Evolutionary conservation across 2,329 filamentous ascomycete genomes (phyloP), one percentile per base, ranked within the genome.

Genomic region (Xylariaceae sp.): DNA sequence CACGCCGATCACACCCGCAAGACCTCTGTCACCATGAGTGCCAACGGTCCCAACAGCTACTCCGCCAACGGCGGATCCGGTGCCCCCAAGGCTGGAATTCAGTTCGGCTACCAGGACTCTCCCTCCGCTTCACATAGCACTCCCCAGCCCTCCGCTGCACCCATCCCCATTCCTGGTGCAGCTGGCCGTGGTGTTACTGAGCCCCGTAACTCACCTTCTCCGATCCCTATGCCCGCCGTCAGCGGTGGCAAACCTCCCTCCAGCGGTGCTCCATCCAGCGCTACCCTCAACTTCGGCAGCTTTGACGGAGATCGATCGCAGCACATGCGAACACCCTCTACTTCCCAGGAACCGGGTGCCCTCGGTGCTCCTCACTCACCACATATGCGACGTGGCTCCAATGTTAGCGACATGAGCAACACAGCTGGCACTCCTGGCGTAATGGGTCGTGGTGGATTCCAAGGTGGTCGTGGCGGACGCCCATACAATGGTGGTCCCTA

Each of bases 11-110:
- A 97, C 76, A 81, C 79, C 68, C 84, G 90, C 69, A 96, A 96
- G 75, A 85, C 86, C 59, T 96, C 93, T 16, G 88, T 96, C 66
- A 96, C 92, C 65, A 96, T 97, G 77, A 91, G 84, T 71, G 87
- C 90, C 63, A 88, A 89, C 68, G 89, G 88, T 62, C 83, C 89
- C 50, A 88, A 81, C 62, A 86, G 86, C 67, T 89, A 84, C 70
- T 82, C 86, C 55, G 80, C 87, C 63, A 96, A 95, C 78, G 90
- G 90, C 63, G 88, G 84, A 50, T 82, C 84, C 39, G 78, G 52
- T 74, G 71, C 80, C 69, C 74, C 51, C 18, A 85, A 82, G 74
- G 75, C 80, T 60, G 79, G 77, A 61, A 89, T 94, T 69, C 88
- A 89, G 75, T 96, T 96, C 65, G 91, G 90, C 60, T 92, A 90